Conservation (phyloP, 352 stramenopile genomes). For the Phytophthora pseudosyringae region DNA sequence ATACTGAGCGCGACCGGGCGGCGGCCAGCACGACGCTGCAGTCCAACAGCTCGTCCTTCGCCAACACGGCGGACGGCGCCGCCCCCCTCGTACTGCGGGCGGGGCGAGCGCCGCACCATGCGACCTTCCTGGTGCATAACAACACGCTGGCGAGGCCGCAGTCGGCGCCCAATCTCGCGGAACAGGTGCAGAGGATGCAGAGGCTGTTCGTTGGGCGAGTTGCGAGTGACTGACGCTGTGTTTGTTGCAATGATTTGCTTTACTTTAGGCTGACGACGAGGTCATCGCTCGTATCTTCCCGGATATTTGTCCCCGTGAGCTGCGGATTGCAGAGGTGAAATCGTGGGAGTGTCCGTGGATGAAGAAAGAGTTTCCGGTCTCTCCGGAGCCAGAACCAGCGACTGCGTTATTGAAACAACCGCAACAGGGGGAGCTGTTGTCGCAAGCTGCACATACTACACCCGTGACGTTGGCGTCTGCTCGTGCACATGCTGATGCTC, state of each 20-base stretch:
- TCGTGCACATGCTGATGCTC: slow-evolving; percentile 1
- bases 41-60: slow-evolving; percentile 27
- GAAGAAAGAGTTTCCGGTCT: slow-evolving; percentile 43
- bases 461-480: neutral
- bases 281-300: slow-evolving; percentile 79
- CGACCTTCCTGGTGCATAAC: slow-evolving; percentile 31
- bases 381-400: slow-evolving; percentile 6
- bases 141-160: slow-evolving; percentile 19
- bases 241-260: slow-evolving; percentile 1
- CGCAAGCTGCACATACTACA: slow-evolving; percentile 6
- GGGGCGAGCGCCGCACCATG: slow-evolving; percentile 24
- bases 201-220: neutral
- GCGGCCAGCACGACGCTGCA: slow-evolving; percentile 10
- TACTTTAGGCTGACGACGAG: slow-evolving; percentile 46
- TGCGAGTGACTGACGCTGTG: slow-evolving; percentile 3
- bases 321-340: slow-evolving; percentile 84
- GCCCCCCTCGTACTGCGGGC: slow-evolving; percentile 12
- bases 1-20: neutral
- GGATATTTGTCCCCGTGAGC: slow-evolving; percentile 77
- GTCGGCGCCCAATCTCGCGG: slow-evolving; percentile 31
- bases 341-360: slow-evolving; percentile 85
- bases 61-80: slow-evolving; percentile 14
- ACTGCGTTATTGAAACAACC: slow-evolving; percentile 1
- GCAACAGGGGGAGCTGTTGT: slow-evolving; percentile 12
- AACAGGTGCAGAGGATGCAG: slow-evolving; percentile 27